A percentile compares a stretch with the other conserved stretches of the same genome.
phyloP scores from a whole-genome alignment of 257 asterid species.

The Oldenlandia corymbosa region DNA sequence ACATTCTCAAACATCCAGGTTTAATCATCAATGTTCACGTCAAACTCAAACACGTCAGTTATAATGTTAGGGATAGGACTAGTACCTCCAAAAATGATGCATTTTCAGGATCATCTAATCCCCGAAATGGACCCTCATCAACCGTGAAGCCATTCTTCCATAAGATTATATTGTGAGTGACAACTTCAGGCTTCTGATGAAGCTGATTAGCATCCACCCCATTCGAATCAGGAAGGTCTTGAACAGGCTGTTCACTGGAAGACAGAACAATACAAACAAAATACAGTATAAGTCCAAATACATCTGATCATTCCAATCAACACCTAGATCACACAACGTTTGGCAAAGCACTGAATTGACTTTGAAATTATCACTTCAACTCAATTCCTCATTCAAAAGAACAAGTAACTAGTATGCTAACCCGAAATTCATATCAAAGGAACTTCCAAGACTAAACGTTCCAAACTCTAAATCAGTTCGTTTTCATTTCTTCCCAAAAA shows the following conservation, averaged over 20 bases:
- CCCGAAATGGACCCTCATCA: slow-evolving; percentile 72
- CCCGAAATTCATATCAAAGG: too few relatives aligned
- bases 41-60: not conserved
- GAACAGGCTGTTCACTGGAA: slow-evolving; percentile 65
- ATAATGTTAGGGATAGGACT: not conserved
- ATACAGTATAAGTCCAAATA: too few relatives aligned
- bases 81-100: slow-evolving; percentile 70
- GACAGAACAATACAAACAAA: not conserved
- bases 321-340: too few relatives aligned
- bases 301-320: too few relatives aligned
- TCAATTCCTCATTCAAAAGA: too few relatives aligned
- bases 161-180: slow-evolving; percentile 48
- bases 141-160: slow-evolving; percentile 87
- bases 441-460: too few relatives aligned
- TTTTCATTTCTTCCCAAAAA: too few relatives aligned
- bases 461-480: too few relatives aligned
- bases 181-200: slow-evolving; percentile 44
- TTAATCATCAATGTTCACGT: not conserved
- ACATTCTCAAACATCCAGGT: not conserved
- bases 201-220: slow-evolving; percentile 40
- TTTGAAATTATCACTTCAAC: too few relatives aligned
- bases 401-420: too few relatives aligned
- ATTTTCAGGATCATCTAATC: slow-evolving; percentile 74
- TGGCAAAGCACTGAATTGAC: too few relatives aligned
- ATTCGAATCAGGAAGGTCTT: slow-evolving; percentile 46